These are phyloP conservation scores for Ceratobasidium sp. DNA, from an alignment of 1,284 basidiomycete genomes.

Conservation along the genomic window DNA sequence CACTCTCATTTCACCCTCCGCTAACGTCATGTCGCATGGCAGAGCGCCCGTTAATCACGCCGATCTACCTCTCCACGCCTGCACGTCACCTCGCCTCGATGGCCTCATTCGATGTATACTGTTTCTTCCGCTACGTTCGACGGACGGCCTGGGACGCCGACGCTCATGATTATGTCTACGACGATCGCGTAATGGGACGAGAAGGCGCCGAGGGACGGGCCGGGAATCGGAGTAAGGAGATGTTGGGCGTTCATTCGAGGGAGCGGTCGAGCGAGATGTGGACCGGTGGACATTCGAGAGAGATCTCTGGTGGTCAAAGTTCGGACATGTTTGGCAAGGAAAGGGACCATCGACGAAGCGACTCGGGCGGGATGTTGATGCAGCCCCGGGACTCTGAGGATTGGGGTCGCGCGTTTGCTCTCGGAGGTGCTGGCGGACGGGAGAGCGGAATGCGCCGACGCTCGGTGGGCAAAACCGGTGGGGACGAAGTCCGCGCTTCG, in stretches of 20 bases:
- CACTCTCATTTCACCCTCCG: slow-evolving; percentile 17
- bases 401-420: not conserved
- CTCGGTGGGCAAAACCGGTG: slow-evolving; percentile 29
- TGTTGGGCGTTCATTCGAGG: slow-evolving; percentile 14
- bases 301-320: not conserved
- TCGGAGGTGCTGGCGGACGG: slow-evolving; percentile 6
- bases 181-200: slow-evolving; percentile 58
- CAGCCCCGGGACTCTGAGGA: slow-evolving; percentile 22
- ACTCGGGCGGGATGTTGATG: slow-evolving; percentile 35
- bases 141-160: slow-evolving; percentile 67
- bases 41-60: slow-evolving; percentile 84
- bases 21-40: slow-evolving; percentile 33
- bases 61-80: slow-evolving; percentile 83
- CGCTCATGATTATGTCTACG: slow-evolving; percentile 32
- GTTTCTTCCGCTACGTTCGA: slow-evolving; percentile 83
- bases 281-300: slow-evolving; percentile 7
- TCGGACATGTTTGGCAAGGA: slow-evolving; percentile 3
- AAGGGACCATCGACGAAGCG: slow-evolving; percentile 13
- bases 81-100: slow-evolving; percentile 79
- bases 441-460: slow-evolving; percentile 34
- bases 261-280: not conserved
- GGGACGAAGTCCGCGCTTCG: slow-evolving; percentile 1
- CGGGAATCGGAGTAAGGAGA: slow-evolving; percentile 19
- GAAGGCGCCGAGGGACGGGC: slow-evolving; percentile 58
- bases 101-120: slow-evolving; percentile 83